Percentiles rank a stretch among this genome's conserved stretches.
phyloP scores from a whole-genome alignment of 2,329 filamentous ascomycete species.

The Hypoxylon sp. region DNA sequence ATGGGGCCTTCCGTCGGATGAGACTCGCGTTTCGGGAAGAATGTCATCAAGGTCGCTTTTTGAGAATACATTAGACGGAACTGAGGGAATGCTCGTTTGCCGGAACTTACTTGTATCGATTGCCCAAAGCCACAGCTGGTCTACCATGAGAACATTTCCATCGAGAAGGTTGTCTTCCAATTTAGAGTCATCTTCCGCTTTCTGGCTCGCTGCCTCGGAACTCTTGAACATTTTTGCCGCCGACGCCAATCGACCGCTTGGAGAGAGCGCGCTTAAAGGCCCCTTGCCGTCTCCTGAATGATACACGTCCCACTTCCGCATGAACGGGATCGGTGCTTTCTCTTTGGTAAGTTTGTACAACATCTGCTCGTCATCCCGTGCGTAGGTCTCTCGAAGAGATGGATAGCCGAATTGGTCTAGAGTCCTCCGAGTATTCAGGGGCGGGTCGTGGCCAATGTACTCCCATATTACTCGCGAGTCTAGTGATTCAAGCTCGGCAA shows the following conservation, averaged over 20 bases:
- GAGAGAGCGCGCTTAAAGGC: conserved; percentile 38
- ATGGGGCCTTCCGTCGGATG: conserved; percentile 68
- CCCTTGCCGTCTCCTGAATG: conserved; percentile 34
- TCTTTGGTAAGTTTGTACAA: conserved; percentile 75
- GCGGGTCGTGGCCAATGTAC: conserved; percentile 72
- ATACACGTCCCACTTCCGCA: conserved; percentile 50
- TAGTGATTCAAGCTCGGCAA: conserved; percentile 69
- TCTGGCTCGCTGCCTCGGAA: conserved; percentile 19
- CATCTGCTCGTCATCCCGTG: conserved; percentile 77
- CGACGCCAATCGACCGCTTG: conserved; percentile 45
- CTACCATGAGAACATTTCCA: conserved; percentile 76
- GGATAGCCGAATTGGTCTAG: conserved; percentile 76
- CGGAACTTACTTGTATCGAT: conserved; percentile 65
- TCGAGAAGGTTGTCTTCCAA: conserved; percentile 60
- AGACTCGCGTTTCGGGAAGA: conserved; percentile 70
- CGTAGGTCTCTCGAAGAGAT: conserved; percentile 71
- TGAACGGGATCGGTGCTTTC: conserved; percentile 49
- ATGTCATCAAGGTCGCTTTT: conserved; percentile 66
- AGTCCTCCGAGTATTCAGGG: conserved; percentile 73
- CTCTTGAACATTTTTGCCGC: conserved; percentile 43
- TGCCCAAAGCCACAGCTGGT: conserved; percentile 75
- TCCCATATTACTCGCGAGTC: conserved; percentile 75
- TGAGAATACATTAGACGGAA: background rate
- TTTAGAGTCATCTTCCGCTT: conserved; percentile 55
- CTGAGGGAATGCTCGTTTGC: background rate